Evolutionary conservation across 495 filamentous ascomycete genomes (phyloP).

Genomic region (Parathielavia appendiculata): DNA sequence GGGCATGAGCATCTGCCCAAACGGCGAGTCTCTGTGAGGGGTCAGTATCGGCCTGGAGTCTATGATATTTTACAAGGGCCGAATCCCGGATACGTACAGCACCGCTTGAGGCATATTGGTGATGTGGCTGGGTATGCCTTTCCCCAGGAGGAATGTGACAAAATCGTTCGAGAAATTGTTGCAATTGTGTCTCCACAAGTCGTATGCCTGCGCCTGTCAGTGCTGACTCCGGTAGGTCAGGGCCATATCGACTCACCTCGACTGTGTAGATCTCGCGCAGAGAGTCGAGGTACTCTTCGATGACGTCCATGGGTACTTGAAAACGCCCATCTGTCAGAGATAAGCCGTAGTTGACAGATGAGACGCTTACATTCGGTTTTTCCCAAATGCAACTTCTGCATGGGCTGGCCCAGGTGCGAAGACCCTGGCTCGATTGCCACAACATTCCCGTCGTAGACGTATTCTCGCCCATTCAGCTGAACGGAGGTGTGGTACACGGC

Average conservation of each 20-base stretch:
- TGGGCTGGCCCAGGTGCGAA: conserved; percentile 80
- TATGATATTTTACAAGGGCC: neutral
- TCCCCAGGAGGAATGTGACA: conserved; percentile 83
- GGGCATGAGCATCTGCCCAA: conserved; percentile 84
- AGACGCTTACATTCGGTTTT: conserved; percentile 50
- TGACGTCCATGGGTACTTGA: conserved; percentile 68
- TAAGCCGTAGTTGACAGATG: too few species aligned
- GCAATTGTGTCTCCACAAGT: conserved; percentile 83
- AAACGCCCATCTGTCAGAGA: neutral
- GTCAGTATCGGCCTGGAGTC: conserved; percentile 6
- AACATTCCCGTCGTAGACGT: conserved; percentile 61
- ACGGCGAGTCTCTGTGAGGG: conserved; percentile 59
- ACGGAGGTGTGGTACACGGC: conserved; percentile 91
- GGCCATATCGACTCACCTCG: conserved; percentile 49
- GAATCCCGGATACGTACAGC: conserved; percentile 36
- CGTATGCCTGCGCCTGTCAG: conserved; percentile 58
- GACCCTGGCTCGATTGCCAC: conserved; percentile 71
- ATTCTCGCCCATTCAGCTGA: conserved; percentile 62
- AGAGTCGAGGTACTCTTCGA: conserved; percentile 84
- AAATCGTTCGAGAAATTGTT: conserved; percentile 98
- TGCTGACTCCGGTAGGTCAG: neutral
- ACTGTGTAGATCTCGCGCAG: conserved; percentile 75
- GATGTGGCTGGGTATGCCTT: conserved; percentile 83
- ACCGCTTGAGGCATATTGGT: conserved; percentile 81
- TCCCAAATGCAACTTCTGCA: conserved; percentile 71